A percentile compares a stretch with the other conserved stretches of the same genome.
Evolutionary conservation across 371 early-diverging fungal genomes (phyloP).

Genomic region (Parasitella parasitica): DNA sequence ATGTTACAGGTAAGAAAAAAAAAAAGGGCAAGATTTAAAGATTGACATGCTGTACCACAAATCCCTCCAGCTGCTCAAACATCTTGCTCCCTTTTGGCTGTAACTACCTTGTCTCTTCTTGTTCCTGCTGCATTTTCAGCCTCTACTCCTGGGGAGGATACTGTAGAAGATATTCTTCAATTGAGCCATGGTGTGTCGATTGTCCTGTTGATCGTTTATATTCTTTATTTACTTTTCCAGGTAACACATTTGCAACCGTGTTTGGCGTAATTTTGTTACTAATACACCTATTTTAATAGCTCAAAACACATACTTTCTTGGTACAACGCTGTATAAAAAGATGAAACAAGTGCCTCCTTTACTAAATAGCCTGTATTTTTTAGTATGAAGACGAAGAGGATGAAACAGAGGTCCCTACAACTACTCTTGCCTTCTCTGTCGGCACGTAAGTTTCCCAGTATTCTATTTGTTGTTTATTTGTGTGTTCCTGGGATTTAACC

Average conservation of each 20-base stretch:
- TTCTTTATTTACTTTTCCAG: slow-evolving; percentile 74
- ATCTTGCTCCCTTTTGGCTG: slow-evolving; percentile 71
- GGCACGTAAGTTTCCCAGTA: slow-evolving; percentile 19
- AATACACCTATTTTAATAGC: slow-evolving; percentile 16
- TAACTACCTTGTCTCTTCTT: slow-evolving; percentile 75
- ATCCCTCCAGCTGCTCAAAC: slow-evolving; percentile 65
- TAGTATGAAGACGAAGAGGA: slow-evolving; percentile 51
- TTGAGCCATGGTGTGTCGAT: slow-evolving; percentile 75
- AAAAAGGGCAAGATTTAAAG: neutral
- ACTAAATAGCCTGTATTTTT: neutral
- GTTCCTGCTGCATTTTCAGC: slow-evolving; percentile 80
- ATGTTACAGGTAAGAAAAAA: slow-evolving; percentile 35
- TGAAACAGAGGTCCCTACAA: slow-evolving; percentile 50
- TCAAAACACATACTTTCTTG: slow-evolving; percentile 69
- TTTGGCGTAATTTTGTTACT: neutral
- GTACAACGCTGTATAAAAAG: slow-evolving; percentile 13
- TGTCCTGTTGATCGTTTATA: slow-evolving; percentile 72
- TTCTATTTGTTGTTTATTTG: slow-evolving; percentile 1
- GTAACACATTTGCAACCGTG: neutral
- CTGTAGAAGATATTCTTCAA: slow-evolving; percentile 46
- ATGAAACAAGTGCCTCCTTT: neutral
- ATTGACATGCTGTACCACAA: neutral
- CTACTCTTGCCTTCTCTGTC: slow-evolving; percentile 48
- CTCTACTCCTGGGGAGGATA: slow-evolving; percentile 32
- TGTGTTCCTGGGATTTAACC: neutral